Percentiles rank a stretch among this genome's conserved stretches.
phyloP scores from a whole-genome alignment of 1,284 basidiomycete genomes.

The Naganishia sp. region DNA sequence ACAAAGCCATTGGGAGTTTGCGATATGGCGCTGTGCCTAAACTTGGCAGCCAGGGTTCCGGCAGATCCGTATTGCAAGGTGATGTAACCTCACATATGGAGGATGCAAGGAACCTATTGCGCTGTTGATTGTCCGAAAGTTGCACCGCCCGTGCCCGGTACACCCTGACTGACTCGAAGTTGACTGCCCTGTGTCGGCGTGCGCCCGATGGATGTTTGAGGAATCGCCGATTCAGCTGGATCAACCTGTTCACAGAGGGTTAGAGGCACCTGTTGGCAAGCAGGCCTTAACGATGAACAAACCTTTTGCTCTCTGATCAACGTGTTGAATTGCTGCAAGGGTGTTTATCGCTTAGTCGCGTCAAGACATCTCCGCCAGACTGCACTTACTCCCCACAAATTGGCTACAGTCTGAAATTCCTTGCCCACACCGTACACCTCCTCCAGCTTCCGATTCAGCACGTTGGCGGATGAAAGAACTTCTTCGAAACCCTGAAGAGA shows the following conservation, averaged over 20 bases:
- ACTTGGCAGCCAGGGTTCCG: no score
- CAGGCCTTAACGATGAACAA: not conserved
- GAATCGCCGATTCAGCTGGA: constrained; percentile 8
- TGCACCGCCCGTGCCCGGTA: constrained; percentile 29
- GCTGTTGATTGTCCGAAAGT: constrained; percentile 17
- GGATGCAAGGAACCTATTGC: not conserved
- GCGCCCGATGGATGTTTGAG: not conserved
- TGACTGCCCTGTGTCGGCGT: constrained; percentile 4
- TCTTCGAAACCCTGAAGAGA: constrained; percentile 78
- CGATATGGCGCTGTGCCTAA: no score
- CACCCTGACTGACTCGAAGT: constrained; percentile 21
- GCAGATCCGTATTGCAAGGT: no score
- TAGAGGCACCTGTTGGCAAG: no score
- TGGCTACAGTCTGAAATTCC: constrained; percentile 86
- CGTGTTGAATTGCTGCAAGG: constrained; percentile 43
- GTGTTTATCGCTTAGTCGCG: not conserved
- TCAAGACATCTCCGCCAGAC: not conserved
- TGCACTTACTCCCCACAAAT: constrained; percentile 66
- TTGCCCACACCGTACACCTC: constrained; percentile 87
- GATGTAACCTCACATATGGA: not conserved
- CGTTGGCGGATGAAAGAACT: constrained; percentile 78
- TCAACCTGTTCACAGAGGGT: constrained; percentile 8
- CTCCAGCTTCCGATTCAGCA: constrained; percentile 87
- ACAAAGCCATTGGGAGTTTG: no score
- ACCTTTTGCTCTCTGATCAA: constrained; percentile 50